Evolutionary conservation across 345 rosid genomes (phyloP).

Genomic region (Cardamine chenopodiifolia): DNA sequence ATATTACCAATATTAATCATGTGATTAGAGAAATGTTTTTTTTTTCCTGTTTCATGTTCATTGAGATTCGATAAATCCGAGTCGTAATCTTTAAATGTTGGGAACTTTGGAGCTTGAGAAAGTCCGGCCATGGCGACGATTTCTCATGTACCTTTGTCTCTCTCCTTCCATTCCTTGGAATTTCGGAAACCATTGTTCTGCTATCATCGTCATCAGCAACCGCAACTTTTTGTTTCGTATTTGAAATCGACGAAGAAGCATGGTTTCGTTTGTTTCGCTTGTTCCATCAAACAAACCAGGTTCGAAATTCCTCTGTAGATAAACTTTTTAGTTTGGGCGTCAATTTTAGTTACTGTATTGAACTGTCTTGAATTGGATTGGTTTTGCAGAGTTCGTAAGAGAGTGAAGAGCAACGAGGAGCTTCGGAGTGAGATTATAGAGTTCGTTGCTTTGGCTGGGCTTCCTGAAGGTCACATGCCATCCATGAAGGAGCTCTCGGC

Average conservation of each 20-base stretch:
- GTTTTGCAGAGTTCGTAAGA: constrained; percentile 56
- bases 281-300: constrained; percentile 55
- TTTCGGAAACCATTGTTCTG: constrained; percentile 31
- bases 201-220: constrained; percentile 27
- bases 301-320: constrained; percentile 2
- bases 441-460: constrained; percentile 62
- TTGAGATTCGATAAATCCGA: not conserved
- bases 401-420: constrained; percentile 77
- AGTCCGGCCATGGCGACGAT: constrained; percentile 57
- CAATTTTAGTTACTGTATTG: not conserved
- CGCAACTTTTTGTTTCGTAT: constrained; percentile 11
- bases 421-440: constrained; percentile 66
- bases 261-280: constrained; percentile 46
- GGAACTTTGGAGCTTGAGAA: constrained; percentile 2
- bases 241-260: constrained; percentile 32
- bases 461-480: constrained; percentile 74
- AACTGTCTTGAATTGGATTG: not conserved
- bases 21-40: not conserved
- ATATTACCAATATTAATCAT: not conserved
- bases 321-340: too few species aligned
- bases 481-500: constrained; percentile 73
- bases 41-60: constrained; percentile 15
- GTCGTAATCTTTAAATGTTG: constrained; percentile 28
- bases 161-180: constrained; percentile 34
- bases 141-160: constrained; percentile 34